phyloP scores from a whole-genome alignment of 2,329 filamentous ascomycete genomes.

The Leptographium flavum region DNA sequence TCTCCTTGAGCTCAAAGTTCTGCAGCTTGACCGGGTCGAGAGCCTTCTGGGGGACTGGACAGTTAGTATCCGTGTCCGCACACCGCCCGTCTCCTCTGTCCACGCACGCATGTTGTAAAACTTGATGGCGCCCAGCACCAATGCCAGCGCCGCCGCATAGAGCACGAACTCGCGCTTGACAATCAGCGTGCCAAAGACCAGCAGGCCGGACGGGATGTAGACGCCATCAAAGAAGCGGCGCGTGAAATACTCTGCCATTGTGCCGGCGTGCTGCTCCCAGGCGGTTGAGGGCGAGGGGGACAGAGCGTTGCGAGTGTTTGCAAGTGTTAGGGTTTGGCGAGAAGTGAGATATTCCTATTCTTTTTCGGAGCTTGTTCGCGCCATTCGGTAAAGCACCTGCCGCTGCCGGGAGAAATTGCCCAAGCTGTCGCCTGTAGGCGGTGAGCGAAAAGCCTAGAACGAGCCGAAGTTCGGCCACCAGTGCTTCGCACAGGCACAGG shows the following conservation, averaged over 20 bases:
- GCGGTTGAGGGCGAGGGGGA: background rate
- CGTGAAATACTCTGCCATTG: slow-evolving; percentile 31
- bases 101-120: slow-evolving; percentile 56
- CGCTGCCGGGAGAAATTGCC: too few relatives aligned
- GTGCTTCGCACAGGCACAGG: too few relatives aligned
- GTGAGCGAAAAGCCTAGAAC: too few relatives aligned
- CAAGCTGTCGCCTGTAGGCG: too few relatives aligned
- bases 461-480: too few relatives aligned
- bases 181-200: slow-evolving; percentile 63
- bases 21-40: slow-evolving; percentile 69
- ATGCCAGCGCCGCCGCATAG: slow-evolving; percentile 53
- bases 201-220: slow-evolving; percentile 67
- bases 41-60: slow-evolving; percentile 54
- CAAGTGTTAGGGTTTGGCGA: too few relatives aligned
- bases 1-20: slow-evolving; percentile 84
- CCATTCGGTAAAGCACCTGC: background rate
- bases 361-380: slow-evolving; percentile 1
- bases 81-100: background rate
- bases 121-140: slow-evolving; percentile 56
- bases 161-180: slow-evolving; percentile 66
- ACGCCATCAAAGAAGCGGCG: slow-evolving; percentile 62
- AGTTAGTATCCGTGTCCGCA: background rate
- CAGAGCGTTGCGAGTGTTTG: too few relatives aligned
- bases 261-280: background rate
- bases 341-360: too few relatives aligned